Base-by-base conservation (phyloP, 2,329 filamentous ascomycete genomes). In the Pyrenochaeta sp. region DNA sequence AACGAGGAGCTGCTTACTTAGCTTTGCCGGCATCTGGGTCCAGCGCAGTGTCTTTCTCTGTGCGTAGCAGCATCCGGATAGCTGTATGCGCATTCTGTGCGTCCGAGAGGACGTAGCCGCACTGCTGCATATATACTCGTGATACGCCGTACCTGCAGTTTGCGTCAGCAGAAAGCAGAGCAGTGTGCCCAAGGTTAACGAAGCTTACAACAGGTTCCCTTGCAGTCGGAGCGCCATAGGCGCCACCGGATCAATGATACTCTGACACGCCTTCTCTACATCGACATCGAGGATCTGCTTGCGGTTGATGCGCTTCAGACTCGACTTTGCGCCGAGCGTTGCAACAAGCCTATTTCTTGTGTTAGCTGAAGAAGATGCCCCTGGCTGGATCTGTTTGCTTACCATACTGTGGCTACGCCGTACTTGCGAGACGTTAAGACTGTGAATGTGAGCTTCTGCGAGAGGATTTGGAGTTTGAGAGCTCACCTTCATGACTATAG, bases 351-450 rank as follows among this genome's bases (percentile, higher is more conserved):
- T 96, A 51, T 27, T 37, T 28, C 24, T 41, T 24, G 15, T 53
- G 51, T 70, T 38, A 74, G 61, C 27, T n/a, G 27, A 13, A 15
- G 21, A 39, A 39, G 13, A 31, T 18, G 31, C 22, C 24, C 14
- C 13, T 19, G n/a, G 19, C n/a, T 11, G 37, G 15, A 8, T 21
- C n/a, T 26, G 9, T 2, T 9, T 17, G 63, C 82, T 63, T 78
- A 96, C 93, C 94, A 99, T 48, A 99, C 87, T 2, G 93, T 99
- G 10, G 93, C 88, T 44, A 99, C 89, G 42, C 94, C 94, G 81
- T 96, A 89, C 68, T 94, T 87, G 65, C 85, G 85, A 51, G 83
- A 93, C 3, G 86, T 94, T 41, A 99, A 83, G 47, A 99, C 83
- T 85, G 36, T 21, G 15, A 42, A 23, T 3, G 51, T 72, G 21